Evolutionary conservation across 495 filamentous ascomycete species (phyloP), one percentile per base, ranked within the genome.

Genomic region (Daldinia caldariorum): DNA sequence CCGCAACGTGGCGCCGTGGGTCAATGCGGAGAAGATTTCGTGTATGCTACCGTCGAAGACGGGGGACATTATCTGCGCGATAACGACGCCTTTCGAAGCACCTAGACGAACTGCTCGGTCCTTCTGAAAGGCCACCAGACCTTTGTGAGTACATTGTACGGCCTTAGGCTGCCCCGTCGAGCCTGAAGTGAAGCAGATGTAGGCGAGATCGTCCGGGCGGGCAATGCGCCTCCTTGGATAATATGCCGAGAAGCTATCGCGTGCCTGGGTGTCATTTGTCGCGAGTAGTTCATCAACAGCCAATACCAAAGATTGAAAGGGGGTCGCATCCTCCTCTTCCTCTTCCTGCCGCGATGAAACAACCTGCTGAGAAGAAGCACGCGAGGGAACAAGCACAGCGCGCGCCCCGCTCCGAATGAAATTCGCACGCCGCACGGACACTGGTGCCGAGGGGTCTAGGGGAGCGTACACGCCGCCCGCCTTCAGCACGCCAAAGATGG

Each of bases 11-110:
- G 77, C 76, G 14, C 80, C 80, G 54, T 82, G 78, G 37, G 67
- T 67, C 8, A 83, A 56, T 9, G 80, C 75, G 9, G 78, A 78
- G 35, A 83, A 83, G 9, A 83, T 75, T 55, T 82, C 80, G 45
- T 78, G 73, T 26, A 81, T 78, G 47, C 66, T 73, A 0, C 78
- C 80, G 62, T 83, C 80, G 60, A 83, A 83, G 4, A 61, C 77
- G n/a, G 61, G 61, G 0, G 75, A 80, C 72, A 79, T 75, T 26
- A 77, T 20, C 54, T 83, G 80, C 0, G 78, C 56, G 2, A 79
- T 64, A 3, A 45, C 39, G 13, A 16, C 43, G 14, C 57, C 57
- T 18, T 63, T 63, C 20, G n/a, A n/a, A 13, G 78, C 76, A 55
- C 37, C 51, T 22, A 82, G 47, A 9, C 79, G 63, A 18, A 73